Evolutionary conservation across 805 yeast genomes (phyloP).

Genomic region (Jamesozyma jinghongensis): DNA sequence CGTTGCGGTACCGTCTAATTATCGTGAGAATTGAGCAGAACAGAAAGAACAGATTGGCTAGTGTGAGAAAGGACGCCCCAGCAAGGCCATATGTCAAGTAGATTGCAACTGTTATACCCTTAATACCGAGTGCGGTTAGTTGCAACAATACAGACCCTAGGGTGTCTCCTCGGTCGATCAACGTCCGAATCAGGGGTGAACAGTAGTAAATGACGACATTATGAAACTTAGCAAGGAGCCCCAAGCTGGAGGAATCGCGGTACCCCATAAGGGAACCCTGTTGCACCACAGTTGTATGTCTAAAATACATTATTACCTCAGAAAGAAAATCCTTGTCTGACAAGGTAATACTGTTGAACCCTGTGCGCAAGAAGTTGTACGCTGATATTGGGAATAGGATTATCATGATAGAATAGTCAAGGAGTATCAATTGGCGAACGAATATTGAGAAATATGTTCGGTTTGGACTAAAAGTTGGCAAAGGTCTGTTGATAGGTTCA

Average conservation of each 20-base stretch:
- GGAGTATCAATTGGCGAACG: slow-evolving; percentile 18
- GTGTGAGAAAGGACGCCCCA: slow-evolving; percentile 23
- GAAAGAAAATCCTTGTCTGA: slow-evolving; percentile 22
- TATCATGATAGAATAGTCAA: slow-evolving; percentile 24
- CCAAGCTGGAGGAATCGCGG: slow-evolving; percentile 9
- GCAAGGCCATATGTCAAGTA: slow-evolving; percentile 23
- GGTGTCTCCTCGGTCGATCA: not conserved
- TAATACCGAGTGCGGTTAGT: slow-evolving; percentile 12
- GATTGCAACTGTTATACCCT: slow-evolving; percentile 13
- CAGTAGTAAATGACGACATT: slow-evolving; percentile 24
- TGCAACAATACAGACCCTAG: not conserved
- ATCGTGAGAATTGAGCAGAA: slow-evolving; percentile 23
- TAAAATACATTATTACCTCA: slow-evolving; percentile 21
- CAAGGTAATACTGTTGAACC: slow-evolving; percentile 25
- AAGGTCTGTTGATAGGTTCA: not conserved
- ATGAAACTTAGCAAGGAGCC: slow-evolving; percentile 27
- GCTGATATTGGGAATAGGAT: slow-evolving; percentile 27
- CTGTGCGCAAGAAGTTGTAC: slow-evolving; percentile 24
- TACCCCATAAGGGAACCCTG: slow-evolving; percentile 2
- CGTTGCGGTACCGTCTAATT: slow-evolving; percentile 20
- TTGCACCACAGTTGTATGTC: slow-evolving; percentile 10
- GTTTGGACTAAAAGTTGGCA: slow-evolving; percentile 13
- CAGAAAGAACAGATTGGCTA: slow-evolving; percentile 26
- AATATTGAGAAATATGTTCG: slow-evolving; percentile 18
- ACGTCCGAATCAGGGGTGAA: slow-evolving; percentile 12